These are phyloP conservation scores for Apophysomyces ossiformis DNA, from an alignment of 371 early-diverging fungal genomes.

Conservation along the genomic window DNA sequence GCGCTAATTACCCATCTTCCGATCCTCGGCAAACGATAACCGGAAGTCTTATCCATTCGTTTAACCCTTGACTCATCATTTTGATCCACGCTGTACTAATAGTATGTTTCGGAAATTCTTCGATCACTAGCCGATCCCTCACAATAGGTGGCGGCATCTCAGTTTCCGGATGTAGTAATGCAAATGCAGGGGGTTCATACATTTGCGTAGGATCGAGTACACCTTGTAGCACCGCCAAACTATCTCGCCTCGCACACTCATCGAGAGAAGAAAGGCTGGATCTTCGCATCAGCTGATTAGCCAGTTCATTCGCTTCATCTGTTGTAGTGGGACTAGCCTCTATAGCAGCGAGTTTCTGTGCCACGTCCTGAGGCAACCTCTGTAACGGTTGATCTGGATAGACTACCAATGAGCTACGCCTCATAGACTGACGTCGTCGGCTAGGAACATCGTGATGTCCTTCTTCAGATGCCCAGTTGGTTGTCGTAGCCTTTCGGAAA, in stretches of 20 bases:
- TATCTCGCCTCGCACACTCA: slow-evolving; percentile 28
- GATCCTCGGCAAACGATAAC: slow-evolving; percentile 71
- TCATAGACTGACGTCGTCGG: slow-evolving; percentile 7
- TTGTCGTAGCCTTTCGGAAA: not conserved
- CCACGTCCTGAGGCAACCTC: not conserved
- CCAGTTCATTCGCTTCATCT: not conserved
- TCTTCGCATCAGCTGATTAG: slow-evolving; percentile 1
- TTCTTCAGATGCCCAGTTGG: not conserved
- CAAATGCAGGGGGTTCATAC: slow-evolving; percentile 63
- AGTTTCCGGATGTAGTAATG: slow-evolving; percentile 50
- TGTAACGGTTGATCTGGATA: slow-evolving; percentile 49
- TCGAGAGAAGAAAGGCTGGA: slow-evolving; percentile 2
- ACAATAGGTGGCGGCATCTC: slow-evolving; percentile 73
- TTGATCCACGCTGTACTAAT: slow-evolving; percentile 77
- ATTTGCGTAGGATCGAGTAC: slow-evolving; percentile 55
- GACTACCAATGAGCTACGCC: slow-evolving; percentile 50
- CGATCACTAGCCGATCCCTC: slow-evolving; percentile 62
- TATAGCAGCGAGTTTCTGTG: not conserved
- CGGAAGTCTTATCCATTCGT: slow-evolving; percentile 72
- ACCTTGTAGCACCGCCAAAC: slow-evolving; percentile 32
- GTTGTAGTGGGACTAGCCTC: not conserved
- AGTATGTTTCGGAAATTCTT: slow-evolving; percentile 67
- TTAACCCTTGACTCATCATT: slow-evolving; percentile 72
- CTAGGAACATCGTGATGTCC: slow-evolving; percentile 4
- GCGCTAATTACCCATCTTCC: slow-evolving; percentile 50